Conservation (phyloP, 352 stramenopile genomes). For the Plasmopara halstedii region DNA sequence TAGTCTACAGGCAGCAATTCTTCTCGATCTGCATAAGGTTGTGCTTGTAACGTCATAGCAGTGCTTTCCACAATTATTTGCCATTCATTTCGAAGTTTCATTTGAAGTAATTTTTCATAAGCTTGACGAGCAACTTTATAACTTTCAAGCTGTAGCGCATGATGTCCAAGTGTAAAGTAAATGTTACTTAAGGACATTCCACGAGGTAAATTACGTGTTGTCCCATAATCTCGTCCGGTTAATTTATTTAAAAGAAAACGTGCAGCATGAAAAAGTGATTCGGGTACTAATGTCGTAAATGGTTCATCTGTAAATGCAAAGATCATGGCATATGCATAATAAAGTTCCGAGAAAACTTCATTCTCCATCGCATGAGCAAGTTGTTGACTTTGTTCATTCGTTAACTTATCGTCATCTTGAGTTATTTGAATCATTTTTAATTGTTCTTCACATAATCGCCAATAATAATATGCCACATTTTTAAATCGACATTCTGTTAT, state of each 20-base stretch:
- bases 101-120: constrained; percentile 90
- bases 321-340: constrained; percentile 91
- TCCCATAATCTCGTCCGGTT: constrained; percentile 13
- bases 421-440: constrained; percentile 27
- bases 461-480: constrained; percentile 91
- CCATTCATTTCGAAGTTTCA: constrained; percentile 84
- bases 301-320: constrained; percentile 92
- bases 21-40: constrained; percentile 89
- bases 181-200: constrained; percentile 88
- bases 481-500: constrained; percentile 81
- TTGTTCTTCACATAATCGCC: constrained; percentile 83
- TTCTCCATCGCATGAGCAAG: constrained; percentile 44
- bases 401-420: constrained; percentile 12
- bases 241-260: constrained; percentile 91
- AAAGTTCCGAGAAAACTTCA: constrained; percentile 82
- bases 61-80: constrained; percentile 86
- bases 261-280: constrained; percentile 90
- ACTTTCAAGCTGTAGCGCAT: constrained; percentile 84
- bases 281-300: constrained; percentile 88
- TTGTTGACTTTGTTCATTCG: constrained; percentile 20
- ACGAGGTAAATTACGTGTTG: constrained; percentile 31
- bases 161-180: constrained; percentile 92
- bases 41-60: constrained; percentile 88
- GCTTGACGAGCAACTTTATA: constrained; percentile 90
- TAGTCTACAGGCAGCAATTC: constrained; percentile 94